Base-by-base conservation (phyloP, 345 rosid genomes). In the Lepidium africanum region DNA sequence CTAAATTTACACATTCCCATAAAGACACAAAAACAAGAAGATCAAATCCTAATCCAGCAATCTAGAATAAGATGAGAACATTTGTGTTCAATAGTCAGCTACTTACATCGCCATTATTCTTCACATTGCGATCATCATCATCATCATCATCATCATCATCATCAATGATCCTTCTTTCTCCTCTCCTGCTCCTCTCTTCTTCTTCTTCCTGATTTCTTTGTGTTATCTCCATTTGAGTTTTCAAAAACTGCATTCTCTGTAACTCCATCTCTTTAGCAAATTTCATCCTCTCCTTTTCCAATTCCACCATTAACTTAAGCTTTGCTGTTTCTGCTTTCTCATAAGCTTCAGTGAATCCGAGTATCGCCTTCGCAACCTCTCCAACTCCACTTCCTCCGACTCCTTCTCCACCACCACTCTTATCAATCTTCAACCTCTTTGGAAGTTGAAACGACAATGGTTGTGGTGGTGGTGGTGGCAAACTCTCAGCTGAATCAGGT, bases 231-330 rank as follows among this genome's bases (percentile, higher is more conserved):
- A 83, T 38, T 54, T 94, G 99, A 49, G 92, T 87, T 75, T 80
- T 86, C 91, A 91, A 83, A 61, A 88, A 89, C 78, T 89, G 95
- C 95, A 91, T 94, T 60, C 92, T 87, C 85, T 90, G 89, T 87
- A 88, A 42, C 62, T 94, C 99, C 78, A 89, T 63, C 76, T 94
- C 99, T 74, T 94, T 89, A 0, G 82, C 85, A 14, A 94, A 94
- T 72, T 83, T 79, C 96, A 94, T 88, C 85, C 92, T 81, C 56
- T 89, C 81, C 77, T 90, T 94, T 73, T 91, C 97, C 90, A 94
- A 77, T 72, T 91, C 97, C 81, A 83, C 68, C 76, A 87, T 84
- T 41, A 88, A 83, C 81, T 84, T 81, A 79, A 90, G 67, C 79
- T 88, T 90, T 0, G 86, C 87, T 3, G 73, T 87, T 78, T 93